phyloP scores from a whole-genome alignment of 1,139 yeast species.

The Pichia inconspicua region DNA sequence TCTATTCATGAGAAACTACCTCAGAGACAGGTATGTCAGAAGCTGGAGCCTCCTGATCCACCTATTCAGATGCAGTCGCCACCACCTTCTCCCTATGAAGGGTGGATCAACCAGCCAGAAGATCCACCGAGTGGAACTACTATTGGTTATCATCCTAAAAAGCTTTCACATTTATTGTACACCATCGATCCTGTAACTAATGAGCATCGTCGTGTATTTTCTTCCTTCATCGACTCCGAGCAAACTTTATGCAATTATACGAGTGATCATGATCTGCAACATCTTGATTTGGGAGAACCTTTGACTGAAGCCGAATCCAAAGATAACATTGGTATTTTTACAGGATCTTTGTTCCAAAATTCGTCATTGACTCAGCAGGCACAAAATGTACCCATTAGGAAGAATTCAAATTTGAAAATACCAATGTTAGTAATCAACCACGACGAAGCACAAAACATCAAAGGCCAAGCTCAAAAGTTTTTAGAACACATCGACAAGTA shows the following conservation, averaged over 20 bases:
- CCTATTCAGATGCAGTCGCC: slow-evolving; percentile 27
- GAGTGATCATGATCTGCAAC: background rate
- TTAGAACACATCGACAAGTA: background rate
- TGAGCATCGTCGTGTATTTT: slow-evolving; percentile 6
- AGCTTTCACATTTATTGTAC: slow-evolving; percentile 24
- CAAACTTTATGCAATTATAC: background rate
- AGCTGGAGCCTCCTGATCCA: slow-evolving; percentile 20
- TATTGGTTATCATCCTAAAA: slow-evolving; percentile 25
- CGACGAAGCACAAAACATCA: slow-evolving; percentile 22
- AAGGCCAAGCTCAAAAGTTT: slow-evolving; percentile 10
- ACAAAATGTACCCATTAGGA: background rate
- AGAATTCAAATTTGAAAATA: slow-evolving; percentile 6
- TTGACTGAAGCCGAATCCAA: slow-evolving; percentile 4
- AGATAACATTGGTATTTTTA: background rate
- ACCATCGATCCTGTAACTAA: slow-evolving; percentile 13
- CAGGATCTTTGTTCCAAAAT: slow-evolving; percentile 9
- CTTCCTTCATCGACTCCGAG: slow-evolving; percentile 5
- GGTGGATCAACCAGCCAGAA: slow-evolving; percentile 24
- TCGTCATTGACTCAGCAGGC: background rate
- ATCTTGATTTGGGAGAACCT: slow-evolving; percentile 8
- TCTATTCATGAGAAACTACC: slow-evolving; percentile 9
- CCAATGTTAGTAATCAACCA: slow-evolving; percentile 24
- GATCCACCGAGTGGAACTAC: slow-evolving; percentile 25
- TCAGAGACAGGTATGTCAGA: background rate
- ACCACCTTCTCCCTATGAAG: slow-evolving; percentile 29